Evolutionary conservation across 148 eudicot genomes (phyloP).

Genomic region (Chenopodium album): DNA sequence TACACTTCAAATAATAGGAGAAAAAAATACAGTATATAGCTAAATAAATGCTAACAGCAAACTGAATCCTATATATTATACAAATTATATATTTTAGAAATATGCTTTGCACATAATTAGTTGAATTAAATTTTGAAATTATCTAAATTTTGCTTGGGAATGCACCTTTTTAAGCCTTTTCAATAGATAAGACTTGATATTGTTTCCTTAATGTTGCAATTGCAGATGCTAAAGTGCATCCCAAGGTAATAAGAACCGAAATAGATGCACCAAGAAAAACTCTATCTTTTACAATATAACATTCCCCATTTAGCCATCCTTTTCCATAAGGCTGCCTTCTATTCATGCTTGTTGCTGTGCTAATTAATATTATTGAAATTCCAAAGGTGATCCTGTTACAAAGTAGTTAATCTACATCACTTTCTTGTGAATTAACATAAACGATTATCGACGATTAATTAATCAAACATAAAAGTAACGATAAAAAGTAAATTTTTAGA

Average conservation of each 20-base stretch:
- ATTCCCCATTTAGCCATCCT: conserved; percentile 76
- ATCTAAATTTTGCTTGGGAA: background rate
- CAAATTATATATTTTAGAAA: background rate
- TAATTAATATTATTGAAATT: conserved; percentile 29
- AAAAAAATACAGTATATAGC: background rate
- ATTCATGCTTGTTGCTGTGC: conserved; percentile 64
- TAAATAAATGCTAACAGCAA: background rate
- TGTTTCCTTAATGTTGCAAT: conserved; percentile 23
- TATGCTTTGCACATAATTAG: background rate
- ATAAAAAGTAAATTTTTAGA: too few relatives aligned
- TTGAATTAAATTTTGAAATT: background rate
- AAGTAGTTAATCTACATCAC: background rate
- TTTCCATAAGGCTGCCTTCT: conserved; percentile 52
- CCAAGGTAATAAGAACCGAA: conserved; percentile 40
- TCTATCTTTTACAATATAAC: conserved; percentile 69
- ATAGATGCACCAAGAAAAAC: conserved; percentile 52
- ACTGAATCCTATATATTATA: background rate
- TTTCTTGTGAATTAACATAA: background rate
- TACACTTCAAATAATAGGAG: background rate
- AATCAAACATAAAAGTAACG: too few relatives aligned
- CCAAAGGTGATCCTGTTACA: conserved; percentile 60
- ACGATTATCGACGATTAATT: too few relatives aligned
- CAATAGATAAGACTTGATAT: conserved; percentile 8
- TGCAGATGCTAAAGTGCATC: conserved; percentile 35
- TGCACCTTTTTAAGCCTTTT: conserved; percentile 1